These are phyloP conservation scores for Nicotiana paniculata DNA, from an alignment of 257 asterid species.

Conservation along the genomic window DNA sequence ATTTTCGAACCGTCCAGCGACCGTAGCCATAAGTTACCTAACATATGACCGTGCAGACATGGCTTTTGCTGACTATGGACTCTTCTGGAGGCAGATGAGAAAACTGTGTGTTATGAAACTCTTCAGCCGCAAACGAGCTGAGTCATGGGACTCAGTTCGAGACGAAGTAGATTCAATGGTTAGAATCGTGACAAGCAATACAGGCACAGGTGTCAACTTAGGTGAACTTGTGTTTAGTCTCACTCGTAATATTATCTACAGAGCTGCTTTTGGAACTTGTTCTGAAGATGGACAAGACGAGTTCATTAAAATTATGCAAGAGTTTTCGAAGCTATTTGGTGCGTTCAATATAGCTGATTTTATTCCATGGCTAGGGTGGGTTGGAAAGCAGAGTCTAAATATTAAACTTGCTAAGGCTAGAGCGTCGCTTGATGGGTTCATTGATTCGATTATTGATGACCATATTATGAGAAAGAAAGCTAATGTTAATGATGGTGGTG, in stretches of 20 bases:
- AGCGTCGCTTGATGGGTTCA: constrained; percentile 67
- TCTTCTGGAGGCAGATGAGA: constrained; percentile 95
- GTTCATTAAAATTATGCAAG: constrained; percentile 61
- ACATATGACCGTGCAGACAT: constrained; percentile 87
- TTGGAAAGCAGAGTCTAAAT: constrained; percentile 60
- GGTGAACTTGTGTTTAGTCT: constrained; percentile 83
- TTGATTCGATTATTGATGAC: constrained; percentile 62
- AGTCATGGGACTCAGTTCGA: constrained; percentile 92
- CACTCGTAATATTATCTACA: constrained; percentile 54
- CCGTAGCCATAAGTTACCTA: constrained; percentile 57
- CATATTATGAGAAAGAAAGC: constrained; percentile 43
- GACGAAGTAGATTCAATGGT: constrained; percentile 67
- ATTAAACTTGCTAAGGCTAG: constrained; percentile 46
- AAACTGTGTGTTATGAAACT: constrained; percentile 84
- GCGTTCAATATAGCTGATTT: constrained; percentile 81
- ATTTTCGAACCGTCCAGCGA: constrained; percentile 85
- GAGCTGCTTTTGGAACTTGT: constrained; percentile 85
- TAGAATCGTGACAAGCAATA: constrained; percentile 20
- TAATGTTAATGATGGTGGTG: constrained; percentile 9
- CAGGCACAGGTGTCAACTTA: constrained; percentile 45
- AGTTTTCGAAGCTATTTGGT: constrained; percentile 69
- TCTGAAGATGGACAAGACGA: constrained; percentile 63
- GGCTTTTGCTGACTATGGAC: constrained; percentile 95
- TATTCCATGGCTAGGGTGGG: constrained; percentile 60
- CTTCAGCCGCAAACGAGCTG: constrained; percentile 80